Evolutionary conservation across 2,329 filamentous ascomycete species (phyloP).

Genomic region (Beauveria medogensis): DNA sequence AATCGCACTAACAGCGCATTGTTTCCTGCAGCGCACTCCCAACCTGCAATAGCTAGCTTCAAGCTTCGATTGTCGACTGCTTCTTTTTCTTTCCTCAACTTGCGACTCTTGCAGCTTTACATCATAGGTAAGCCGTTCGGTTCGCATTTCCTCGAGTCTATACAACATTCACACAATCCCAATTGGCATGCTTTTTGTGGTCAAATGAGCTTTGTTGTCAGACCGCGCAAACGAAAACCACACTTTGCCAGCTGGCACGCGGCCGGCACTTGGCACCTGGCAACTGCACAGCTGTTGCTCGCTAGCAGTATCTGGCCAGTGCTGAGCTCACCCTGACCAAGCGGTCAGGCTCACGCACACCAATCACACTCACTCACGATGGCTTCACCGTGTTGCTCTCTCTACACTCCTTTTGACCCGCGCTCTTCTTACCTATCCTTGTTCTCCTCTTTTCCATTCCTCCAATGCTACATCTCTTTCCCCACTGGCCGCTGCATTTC

Average conservation of each 20-base stretch:
- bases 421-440: background rate
- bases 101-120: background rate
- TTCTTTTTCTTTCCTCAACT: background rate
- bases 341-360: constrained; percentile 5
- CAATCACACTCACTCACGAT: constrained; percentile 3
- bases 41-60: background rate
- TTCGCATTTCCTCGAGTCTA: background rate
- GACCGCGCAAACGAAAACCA: background rate
- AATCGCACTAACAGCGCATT: constrained; percentile 4
- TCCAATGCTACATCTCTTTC: background rate
- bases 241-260: constrained; percentile 1
- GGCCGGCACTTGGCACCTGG: background rate
- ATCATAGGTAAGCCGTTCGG: constrained; percentile 3
- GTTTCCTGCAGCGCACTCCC: background rate
- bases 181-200: background rate
- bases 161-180: background rate
- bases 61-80: background rate
- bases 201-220: background rate
- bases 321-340: background rate
- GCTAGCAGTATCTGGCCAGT: background rate
- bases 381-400: constrained; percentile 5
- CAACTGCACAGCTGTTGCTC: background rate
- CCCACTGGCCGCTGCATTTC: background rate
- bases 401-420: no score
- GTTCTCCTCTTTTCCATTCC: background rate